Base-by-base conservation (phyloP, 805 yeast genomes). In the Nakazawaea sp. region DNA sequence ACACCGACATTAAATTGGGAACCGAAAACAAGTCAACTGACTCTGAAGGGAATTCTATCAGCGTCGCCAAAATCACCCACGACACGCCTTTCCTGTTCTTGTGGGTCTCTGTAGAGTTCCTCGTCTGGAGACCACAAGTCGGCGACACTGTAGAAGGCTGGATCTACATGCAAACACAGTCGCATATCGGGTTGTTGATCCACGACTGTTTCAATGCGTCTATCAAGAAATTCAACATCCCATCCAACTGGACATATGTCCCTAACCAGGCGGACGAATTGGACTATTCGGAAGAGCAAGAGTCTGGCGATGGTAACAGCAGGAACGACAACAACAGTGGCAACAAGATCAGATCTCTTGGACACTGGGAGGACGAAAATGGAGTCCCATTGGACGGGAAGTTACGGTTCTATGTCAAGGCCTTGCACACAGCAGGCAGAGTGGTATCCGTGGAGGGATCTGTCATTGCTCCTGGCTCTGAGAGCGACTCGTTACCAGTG, bases 171-270 rank as follows among this genome's bases (percentile, higher is more conserved):
- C 97, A 90, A 64, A 81, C 96, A 3, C 95, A 95, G 13, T 81
- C 96, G 6, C 98, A 92, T 55, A 82, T 92, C 50, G 97, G 97
- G 43, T 66, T 92, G 43, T 70, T 92, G 46, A 69, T 92, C 34
- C 89, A 86, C 56, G 97, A 92, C 61, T 86, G 95, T 1, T 92
- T 92, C 66, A 92, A 92, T 61, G 97, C 97, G 17, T 78, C 90
- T 32, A 86, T 92, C 45, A 86, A 84, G 59, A 78, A 84, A 55
- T 79, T 72, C 53, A 79, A 77, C 49, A 88, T 92, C 43, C 98
- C 98, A n/a, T 61, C 65, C 29, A 72, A 67, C 32, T 92, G 98
- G 98, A 66, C 66, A 24, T 92, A 90, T 59, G 70, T 85, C 37
- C 90, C 92, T 35, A 77, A 72, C 49, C 87, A 86, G 53, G 78